These are phyloP conservation scores for Danielia reshetovae DNA, from an alignment of 805 yeast genomes.

Conservation along the genomic window DNA sequence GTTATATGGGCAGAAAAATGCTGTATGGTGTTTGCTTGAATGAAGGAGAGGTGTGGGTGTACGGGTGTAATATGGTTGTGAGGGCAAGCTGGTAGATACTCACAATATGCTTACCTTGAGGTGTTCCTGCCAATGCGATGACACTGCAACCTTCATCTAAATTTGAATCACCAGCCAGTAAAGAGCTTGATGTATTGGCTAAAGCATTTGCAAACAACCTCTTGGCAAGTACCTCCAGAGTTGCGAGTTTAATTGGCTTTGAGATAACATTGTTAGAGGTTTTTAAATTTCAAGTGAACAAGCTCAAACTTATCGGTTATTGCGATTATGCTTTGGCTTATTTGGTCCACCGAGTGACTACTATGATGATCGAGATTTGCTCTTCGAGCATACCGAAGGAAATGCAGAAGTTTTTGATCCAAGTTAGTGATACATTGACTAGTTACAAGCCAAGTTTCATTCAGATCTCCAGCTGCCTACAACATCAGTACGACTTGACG, in stretches of 20 bases:
- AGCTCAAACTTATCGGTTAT: conserved; percentile 23
- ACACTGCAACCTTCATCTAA: not conserved
- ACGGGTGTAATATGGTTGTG: too few species aligned
- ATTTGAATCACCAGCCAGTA: not conserved
- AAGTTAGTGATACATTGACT: not conserved
- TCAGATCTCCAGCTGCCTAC: too few species aligned
- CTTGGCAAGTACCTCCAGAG: not conserved
- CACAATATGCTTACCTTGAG: too few species aligned
- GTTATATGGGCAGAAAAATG: too few species aligned
- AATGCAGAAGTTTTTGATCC: not conserved
- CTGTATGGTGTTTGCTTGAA: too few species aligned
- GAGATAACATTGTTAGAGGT: conserved; percentile 27
- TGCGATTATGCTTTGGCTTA: conserved; percentile 39
- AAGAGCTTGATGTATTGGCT: conserved; percentile 1
- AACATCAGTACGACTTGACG: too few species aligned
- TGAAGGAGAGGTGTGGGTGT: too few species aligned
- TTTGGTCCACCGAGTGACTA: conserved; percentile 17
- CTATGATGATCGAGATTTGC: not conserved
- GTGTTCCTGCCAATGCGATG: not conserved
- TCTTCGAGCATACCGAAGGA: not conserved
- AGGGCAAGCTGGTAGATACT: too few species aligned
- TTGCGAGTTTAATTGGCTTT: not conserved
- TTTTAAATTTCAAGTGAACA: conserved; percentile 30
- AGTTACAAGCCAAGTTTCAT: not conserved
- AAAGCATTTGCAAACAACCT: not conserved